Evolutionary conservation across 768 basidiomycete species (phyloP), one percentile per base, ranked within the genome.

Genomic region (Mycena alexandri): DNA sequence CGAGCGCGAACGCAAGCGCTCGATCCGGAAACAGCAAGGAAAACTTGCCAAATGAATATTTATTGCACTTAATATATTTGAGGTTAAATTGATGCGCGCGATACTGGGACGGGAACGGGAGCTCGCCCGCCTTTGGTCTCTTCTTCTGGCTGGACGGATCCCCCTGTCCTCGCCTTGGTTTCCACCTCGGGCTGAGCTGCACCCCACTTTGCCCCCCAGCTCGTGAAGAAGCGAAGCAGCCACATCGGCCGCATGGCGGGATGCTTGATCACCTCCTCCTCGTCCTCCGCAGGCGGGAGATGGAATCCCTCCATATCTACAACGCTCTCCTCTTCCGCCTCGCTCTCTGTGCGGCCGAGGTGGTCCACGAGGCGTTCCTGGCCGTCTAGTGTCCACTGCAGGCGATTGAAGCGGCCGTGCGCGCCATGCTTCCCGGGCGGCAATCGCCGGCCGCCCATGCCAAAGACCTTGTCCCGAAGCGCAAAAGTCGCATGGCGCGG

Each of bases 1-100:
- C 62, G 93, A 94, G 55, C 90, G 90, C 70, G 93, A 93, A 73
- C 90, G 89, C 66, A 94, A 92, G 76, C 90, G 90, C 33, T 78
- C 82, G 29, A 67, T 93, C 61, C 86, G 87, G 69, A 94, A 93
- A 77, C 82, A 86, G 43, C 93, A 93, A 73, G 87, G 86, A 65
- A 93, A 91, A 76, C 76, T 87, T 57, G 83, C 85, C 42, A 65
- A 65, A 59, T 65, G 57, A 57, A 38, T 67, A 50, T 66, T 67
- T 70, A 67, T 70, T 68, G 24, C 63, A 50, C 16, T 68, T 69
- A 71, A 65, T 71, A 71, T 67, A 67, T 64, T 61, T 38, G n/a
- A 22, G 52, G n/a, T 59, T 47, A 67, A 53, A 63, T 53, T 51
- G 69, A 65, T 42, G 44, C 14, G 44, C 62, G 43, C 16, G 59